Base-by-base conservation (phyloP, 495 filamentous ascomycete species). In the Aspergillus panamensis region DNA sequence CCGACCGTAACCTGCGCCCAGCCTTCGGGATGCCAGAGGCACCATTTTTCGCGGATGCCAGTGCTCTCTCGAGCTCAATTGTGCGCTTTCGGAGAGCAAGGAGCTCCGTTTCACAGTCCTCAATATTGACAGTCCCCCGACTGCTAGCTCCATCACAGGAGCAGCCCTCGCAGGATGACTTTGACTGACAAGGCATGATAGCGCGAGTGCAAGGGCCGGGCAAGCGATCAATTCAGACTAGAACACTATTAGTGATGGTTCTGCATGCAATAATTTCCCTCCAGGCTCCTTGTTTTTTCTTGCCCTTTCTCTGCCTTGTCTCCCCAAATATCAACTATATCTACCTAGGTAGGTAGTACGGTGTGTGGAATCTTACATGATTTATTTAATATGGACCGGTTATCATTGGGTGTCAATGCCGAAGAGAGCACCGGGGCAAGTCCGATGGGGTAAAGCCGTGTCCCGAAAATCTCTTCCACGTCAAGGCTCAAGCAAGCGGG, bases 1-100 rank as follows among this genome's bases (percentile, higher is more conserved):
- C 61, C 8, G 78, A 81, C 6, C 78, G 75, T 29, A 81, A 65
- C 48, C 67, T 74, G 37, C 68, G 69, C 32, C 67, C 62, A 10
- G 54, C 43, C 14, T 44, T 62, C 14, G 62, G 54, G 4, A 55
- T 16, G 1, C 32, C 44, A 54, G 52, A 49, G 19, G 62, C 39
- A 29, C 55, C 53, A 20, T 54, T 57, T 55, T 62, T 69, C 45
- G 66, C 51, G 12, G 68, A 66, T 31, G 64, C 59, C 16, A 68
- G 44, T 19, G 59, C 66, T 48, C 66, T 69, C 47, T 75, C 73
- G 8, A 77, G 66, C 53, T 77, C 70, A 17, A 68, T 65, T 0
- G 71, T 70, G 33, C 71, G 63, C 57, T 64, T 67, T 17, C 70
- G 66, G 32, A 75, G 66, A 10, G 74, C 69, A 14, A 70, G 63